Conservation (phyloP, 2,329 filamentous ascomycete species). For the Aureobasidium vineae region DNA sequence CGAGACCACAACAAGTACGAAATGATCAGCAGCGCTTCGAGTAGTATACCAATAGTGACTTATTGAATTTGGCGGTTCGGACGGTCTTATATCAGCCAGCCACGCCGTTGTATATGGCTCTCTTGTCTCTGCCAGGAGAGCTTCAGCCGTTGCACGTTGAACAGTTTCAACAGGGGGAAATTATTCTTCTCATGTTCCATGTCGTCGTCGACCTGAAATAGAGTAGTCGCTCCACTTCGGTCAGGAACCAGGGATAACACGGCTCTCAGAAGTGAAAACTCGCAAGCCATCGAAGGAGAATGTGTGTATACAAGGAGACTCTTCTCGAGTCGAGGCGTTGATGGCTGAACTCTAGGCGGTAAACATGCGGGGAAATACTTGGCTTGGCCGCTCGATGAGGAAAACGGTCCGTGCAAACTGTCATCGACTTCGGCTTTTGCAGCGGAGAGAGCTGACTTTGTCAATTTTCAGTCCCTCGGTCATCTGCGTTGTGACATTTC, state of each 20-base stretch:
- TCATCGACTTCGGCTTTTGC: conserved; percentile 5
- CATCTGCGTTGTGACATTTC: conserved; percentile 21
- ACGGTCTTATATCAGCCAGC: conserved; percentile 26
- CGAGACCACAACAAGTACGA: neutral
- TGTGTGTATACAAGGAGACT: conserved; percentile 3
- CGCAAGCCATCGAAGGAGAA: neutral
- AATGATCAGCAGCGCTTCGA: conserved; percentile 1
- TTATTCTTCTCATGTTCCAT: conserved; percentile 9
- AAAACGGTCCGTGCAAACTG: conserved; percentile 23
- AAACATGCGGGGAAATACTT: neutral
- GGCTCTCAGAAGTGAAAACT: neutral
- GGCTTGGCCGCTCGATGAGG: neutral
- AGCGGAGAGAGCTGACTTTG: neutral
- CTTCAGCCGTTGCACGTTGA: conserved; percentile 21
- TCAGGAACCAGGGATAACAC: neutral
- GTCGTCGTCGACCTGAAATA: conserved; percentile 14
- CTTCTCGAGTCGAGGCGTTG: neutral
- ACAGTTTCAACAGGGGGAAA: conserved; percentile 27
- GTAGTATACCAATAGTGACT: conserved; percentile 25
- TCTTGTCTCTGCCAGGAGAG: conserved; percentile 19
- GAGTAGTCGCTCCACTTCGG: conserved; percentile 3
- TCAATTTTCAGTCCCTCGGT: conserved; percentile 3
- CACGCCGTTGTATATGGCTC: conserved; percentile 13
- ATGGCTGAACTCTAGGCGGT: neutral
- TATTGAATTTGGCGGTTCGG: conserved; percentile 14